Percentiles rank a stretch among this genome's conserved stretches.
phyloP scores from a whole-genome alignment of 139 green algal genomes.

The Tetraselmis striata region DNA sequence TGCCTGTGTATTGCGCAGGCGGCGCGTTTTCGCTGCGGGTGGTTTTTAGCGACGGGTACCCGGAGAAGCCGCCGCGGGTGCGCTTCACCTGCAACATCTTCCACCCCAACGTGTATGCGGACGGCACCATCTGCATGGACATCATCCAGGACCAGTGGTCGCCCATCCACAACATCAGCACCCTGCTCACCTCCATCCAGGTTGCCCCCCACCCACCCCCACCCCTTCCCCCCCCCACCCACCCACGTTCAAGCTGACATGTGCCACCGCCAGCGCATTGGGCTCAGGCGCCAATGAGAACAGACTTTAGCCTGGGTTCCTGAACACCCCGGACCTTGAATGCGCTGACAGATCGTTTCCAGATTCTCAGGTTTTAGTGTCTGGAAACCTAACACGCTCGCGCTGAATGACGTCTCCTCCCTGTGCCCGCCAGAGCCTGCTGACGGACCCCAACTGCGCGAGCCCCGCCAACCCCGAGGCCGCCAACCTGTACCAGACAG shows the following conservation, averaged over 20 bases:
- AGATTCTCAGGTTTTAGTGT: too few relatives aligned
- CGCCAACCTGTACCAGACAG: slow-evolving; percentile 60
- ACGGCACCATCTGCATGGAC: slow-evolving; percentile 90
- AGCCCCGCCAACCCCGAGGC: slow-evolving; percentile 88
- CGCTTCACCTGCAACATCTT: slow-evolving; percentile 76
- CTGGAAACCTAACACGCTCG: too few relatives aligned
- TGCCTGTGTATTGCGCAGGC: slow-evolving; percentile 23
- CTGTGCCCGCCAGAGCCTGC: slow-evolving; percentile 54
- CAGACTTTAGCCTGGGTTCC: too few relatives aligned
- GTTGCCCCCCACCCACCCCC: too few relatives aligned
- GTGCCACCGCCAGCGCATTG: too few relatives aligned
- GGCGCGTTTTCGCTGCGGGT: slow-evolving; percentile 83
- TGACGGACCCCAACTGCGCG: slow-evolving; percentile 85
- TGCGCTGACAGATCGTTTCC: too few relatives aligned
- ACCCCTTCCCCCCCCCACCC: too few relatives aligned
- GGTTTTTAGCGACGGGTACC: slow-evolving; percentile 77
- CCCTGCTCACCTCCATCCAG: slow-evolving; percentile 83
- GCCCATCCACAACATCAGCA: slow-evolving; percentile 84
- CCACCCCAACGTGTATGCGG: slow-evolving; percentile 77
- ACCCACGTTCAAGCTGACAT: too few relatives aligned
- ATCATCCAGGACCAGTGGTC: slow-evolving; percentile 88
- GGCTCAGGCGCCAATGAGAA: too few relatives aligned
- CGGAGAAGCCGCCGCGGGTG: slow-evolving; percentile 83
- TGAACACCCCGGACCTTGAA: too few relatives aligned
- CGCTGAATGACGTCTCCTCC: too few relatives aligned